Base-by-base conservation (phyloP, 805 yeast genomes). In the Sungouiella blattae region DNA sequence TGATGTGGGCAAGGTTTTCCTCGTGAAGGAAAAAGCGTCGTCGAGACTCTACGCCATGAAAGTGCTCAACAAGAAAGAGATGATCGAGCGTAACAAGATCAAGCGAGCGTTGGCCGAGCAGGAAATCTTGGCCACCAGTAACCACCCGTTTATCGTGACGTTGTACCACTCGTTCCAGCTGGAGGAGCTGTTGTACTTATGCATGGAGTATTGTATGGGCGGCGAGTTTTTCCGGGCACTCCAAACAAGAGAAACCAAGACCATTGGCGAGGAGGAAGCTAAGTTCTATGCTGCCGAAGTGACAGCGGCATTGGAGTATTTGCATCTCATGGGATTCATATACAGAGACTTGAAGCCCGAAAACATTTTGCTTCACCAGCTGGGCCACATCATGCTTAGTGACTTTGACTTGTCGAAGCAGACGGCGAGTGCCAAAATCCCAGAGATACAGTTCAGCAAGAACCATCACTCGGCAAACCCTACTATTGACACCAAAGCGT, bases 181-280 rank as follows among this genome's bases (percentile, higher is more conserved):
- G 4, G 93, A 87, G 40, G 97, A 89, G 50, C 80, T 85, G 53
- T 62, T 93, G 8, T 93, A 88, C 50, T 73, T 93, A 26, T 93
- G 99, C 62, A 91, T 94, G 96, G 99, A 93, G 58, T 93, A 91
- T 53, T 93, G 99, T 55, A 87, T 93, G 88, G 99, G 99, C 20
- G 99, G 99, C 30, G 98, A 94, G 62, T 93, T 93, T 53, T 93
- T 93, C 69, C 69, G 98, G 40, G 98, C 98, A 0, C 64, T 93
- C 35, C 98, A 93, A 61, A 88, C 97, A 0, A 72, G 97, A 41
- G 82, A 79, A 42, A 78, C 87, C 36, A 87, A 88, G 55, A 85
- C 95, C 46, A 82, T 93, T 11, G 67, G 78, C 14, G 99, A 93
- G 58, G 75, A 69, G 18, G 98, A 89, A 57, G 98, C 98, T 2